phyloP scores from a whole-genome alignment of 306 rosid species.

The Astragalus glycyphyllos region DNA sequence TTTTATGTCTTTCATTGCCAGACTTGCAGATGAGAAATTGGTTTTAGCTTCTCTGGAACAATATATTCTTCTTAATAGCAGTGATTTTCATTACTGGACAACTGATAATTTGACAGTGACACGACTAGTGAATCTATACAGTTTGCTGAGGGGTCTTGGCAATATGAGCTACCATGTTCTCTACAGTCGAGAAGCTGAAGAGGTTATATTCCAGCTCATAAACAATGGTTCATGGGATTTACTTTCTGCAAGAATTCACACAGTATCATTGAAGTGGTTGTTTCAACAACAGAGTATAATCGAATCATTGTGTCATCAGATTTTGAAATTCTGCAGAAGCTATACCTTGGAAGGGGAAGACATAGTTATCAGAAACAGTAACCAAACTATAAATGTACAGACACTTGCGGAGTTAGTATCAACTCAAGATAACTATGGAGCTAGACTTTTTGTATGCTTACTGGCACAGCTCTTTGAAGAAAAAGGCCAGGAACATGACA shows the following conservation, averaged over 20 bases:
- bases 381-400: slow-evolving; percentile 51
- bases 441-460: slow-evolving; percentile 64
- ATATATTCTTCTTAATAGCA: slow-evolving; percentile 68
- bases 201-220: slow-evolving; percentile 67
- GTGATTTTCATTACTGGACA: slow-evolving; percentile 48
- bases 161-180: slow-evolving; percentile 61
- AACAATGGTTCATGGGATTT: slow-evolving; percentile 72
- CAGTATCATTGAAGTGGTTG: slow-evolving; percentile 80
- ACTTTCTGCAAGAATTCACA: slow-evolving; percentile 73
- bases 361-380: slow-evolving; percentile 44
- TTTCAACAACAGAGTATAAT: slow-evolving; percentile 82
- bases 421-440: slow-evolving; percentile 73
- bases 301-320: slow-evolving; percentile 63
- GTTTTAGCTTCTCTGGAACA: slow-evolving; percentile 86
- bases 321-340: slow-evolving; percentile 72
- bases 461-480: slow-evolving; percentile 66
- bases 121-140: slow-evolving; percentile 74
- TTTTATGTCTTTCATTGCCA: slow-evolving; percentile 49
- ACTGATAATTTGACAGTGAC: slow-evolving; percentile 53
- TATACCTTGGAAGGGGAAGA: slow-evolving; percentile 47
- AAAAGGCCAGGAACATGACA: slow-evolving; percentile 63
- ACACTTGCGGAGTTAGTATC: slow-evolving; percentile 76
- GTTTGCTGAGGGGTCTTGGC: slow-evolving; percentile 73
- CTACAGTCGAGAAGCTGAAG: slow-evolving; percentile 79
- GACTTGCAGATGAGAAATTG: slow-evolving; percentile 89